Base-by-base conservation (phyloP, 495 filamentous ascomycete genomes). In the Terfezia boudieri region DNA sequence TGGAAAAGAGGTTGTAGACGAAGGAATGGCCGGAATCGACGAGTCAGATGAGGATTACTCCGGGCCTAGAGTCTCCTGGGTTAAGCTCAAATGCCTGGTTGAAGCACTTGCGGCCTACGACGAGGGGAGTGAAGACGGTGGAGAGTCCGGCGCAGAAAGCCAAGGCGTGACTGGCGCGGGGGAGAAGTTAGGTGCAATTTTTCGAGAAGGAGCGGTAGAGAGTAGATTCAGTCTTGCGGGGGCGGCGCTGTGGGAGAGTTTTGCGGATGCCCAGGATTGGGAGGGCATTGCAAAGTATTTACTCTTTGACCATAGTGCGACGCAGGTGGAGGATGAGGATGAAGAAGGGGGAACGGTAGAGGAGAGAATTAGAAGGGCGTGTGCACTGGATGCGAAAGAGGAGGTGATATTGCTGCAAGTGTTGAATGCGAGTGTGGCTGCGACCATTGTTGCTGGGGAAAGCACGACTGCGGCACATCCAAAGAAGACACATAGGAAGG, bases 221-320 rank as follows among this genome's bases (percentile, higher is more conserved):
- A 90, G 86, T 2, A 76, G 90, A 32, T 84, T 92, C 57, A 80
- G 81, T 12, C 74, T 94, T 17, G 90, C 90, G 12, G 82, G 86
- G 0, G 79, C 88, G 57, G 83, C 79, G 0, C 73, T 96, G 12
- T 94, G 83, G 65, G 81, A 90, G 36, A 79, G 82, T 56, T 74
- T 94, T 55, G 71, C 76, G 9, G 83, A 89, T 57, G 71, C 94
- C 11, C 73, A 75, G 53, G 79, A 86, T 52, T 98, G 92, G 92
- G 83, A 94, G 64, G 73, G 81, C 0, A 69, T 96, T 26, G 83
- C 85, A 26, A 85, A 83, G 8, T 96, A 95, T 69, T 74, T 98
- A 9, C 72, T 98, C 1, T 92, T 86, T 59, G 90, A 98, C 58
- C 85, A 94, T 64, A 87, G 86, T 0, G 75, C 71, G 0, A 74